A percentile compares a stretch with the other conserved stretches of the same genome.
These are phyloP conservation scores for Pulveroboletus sp. DNA, from an alignment of 768 basidiomycete genomes.

Conservation along the genomic window DNA sequence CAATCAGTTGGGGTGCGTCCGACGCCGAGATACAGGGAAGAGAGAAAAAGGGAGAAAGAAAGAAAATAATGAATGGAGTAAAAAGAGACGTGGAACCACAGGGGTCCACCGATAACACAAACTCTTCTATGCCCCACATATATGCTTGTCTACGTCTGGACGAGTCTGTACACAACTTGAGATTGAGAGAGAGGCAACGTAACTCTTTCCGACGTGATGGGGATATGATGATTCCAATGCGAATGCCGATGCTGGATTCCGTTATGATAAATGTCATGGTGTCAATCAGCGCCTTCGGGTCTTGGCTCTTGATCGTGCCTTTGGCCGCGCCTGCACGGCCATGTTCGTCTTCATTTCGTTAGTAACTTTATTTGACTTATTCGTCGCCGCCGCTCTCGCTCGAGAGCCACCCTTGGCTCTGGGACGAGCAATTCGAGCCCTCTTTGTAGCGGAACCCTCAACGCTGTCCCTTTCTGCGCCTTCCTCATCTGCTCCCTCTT, in stretches of 20 bases:
- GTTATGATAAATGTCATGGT: slow-evolving; percentile 6
- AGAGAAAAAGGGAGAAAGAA: background rate
- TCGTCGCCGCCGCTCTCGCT: slow-evolving; percentile 14
- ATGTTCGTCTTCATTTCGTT: slow-evolving; percentile 15
- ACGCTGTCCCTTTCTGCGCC: slow-evolving; percentile 13
- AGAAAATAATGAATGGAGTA: slow-evolving; percentile 1
- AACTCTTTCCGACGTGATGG: slow-evolving; percentile 16
- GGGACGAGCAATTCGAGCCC: slow-evolving; percentile 15
- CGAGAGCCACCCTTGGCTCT: slow-evolving; percentile 24
- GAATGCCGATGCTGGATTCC: slow-evolving; percentile 16
- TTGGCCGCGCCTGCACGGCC: slow-evolving; percentile 26
- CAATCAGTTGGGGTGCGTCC: slow-evolving; percentile 6
- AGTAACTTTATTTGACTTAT: slow-evolving; percentile 6
- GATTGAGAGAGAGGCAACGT: slow-evolving; percentile 18
- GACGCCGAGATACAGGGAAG: slow-evolving; percentile 16
- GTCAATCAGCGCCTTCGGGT: slow-evolving; percentile 27
- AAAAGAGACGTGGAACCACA: slow-evolving; percentile 6
- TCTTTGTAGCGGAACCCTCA: slow-evolving; percentile 16
- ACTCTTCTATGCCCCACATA: slow-evolving; percentile 12
- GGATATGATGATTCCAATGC: slow-evolving; percentile 18
- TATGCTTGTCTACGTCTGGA: slow-evolving; percentile 1
- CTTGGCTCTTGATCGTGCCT: slow-evolving; percentile 29
- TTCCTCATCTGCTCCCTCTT: slow-evolving; percentile 9
- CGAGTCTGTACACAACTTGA: slow-evolving; percentile 20
- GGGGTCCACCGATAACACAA: slow-evolving; percentile 17